Conservation (phyloP, 2,329 filamentous ascomycete genomes). For the Zymoseptoria brevis region DNA sequence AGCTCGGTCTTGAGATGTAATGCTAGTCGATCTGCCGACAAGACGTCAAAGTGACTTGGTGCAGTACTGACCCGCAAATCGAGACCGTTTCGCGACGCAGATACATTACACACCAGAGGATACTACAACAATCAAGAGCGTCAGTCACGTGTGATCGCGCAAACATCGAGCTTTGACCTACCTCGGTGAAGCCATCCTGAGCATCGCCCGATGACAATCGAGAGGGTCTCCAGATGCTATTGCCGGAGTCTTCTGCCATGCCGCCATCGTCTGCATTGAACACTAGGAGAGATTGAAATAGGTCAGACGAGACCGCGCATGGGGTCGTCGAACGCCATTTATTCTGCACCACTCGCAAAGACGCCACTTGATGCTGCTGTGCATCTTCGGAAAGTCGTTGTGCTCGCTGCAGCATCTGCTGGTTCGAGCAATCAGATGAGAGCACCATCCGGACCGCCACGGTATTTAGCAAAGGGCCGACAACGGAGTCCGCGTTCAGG, state of each 20-base stretch:
- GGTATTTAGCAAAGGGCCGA: slow-evolving; percentile 14
- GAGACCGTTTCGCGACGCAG: neutral
- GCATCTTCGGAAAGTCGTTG: slow-evolving; percentile 4
- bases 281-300: slow-evolving; percentile 11
- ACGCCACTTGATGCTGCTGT: slow-evolving; percentile 10
- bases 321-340: slow-evolving; percentile 2
- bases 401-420: slow-evolving; percentile 2
- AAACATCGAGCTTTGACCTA: neutral
- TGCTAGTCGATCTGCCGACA: neutral
- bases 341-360: slow-evolving; percentile 11
- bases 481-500: slow-evolving; percentile 4
- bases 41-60: neutral
- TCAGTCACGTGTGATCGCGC: neutral
- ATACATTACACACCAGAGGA: neutral
- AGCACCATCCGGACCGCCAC: slow-evolving; percentile 8
- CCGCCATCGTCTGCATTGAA: slow-evolving; percentile 5
- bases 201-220: neutral
- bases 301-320: slow-evolving; percentile 1
- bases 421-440: slow-evolving; percentile 8
- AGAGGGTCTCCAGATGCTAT: neutral
- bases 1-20: neutral
- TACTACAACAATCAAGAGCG: neutral
- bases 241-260: neutral
- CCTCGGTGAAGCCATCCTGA: neutral
- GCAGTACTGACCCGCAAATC: neutral